Conservation (phyloP, 805 yeast genomes). For the Yueomyces sp. region DNA sequence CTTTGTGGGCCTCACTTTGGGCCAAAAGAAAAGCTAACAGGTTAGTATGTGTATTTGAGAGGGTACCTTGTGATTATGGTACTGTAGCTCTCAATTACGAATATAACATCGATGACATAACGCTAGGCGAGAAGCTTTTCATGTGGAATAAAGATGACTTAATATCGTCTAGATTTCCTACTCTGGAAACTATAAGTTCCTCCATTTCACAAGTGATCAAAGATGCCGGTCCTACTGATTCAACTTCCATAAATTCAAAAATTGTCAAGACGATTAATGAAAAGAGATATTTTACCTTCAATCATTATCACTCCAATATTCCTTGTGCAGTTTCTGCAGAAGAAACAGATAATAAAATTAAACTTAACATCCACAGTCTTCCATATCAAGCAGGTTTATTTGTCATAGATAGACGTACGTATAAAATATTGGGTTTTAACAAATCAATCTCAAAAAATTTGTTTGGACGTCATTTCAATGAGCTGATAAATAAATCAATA, state of each 20-base stretch:
- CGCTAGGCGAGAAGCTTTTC: background rate
- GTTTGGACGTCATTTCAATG: conserved; percentile 43
- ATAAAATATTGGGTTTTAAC: conserved; percentile 49
- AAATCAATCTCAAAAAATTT: conserved; percentile 57
- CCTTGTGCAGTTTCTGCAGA: conserved; percentile 58
- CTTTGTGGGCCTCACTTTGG: conserved; percentile 81
- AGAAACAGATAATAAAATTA: conserved; percentile 30
- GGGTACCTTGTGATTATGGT: conserved; percentile 53
- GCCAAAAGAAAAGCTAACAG: conserved; percentile 59
- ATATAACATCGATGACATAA: conserved; percentile 6
- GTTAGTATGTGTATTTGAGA: conserved; percentile 73
- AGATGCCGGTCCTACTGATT: conserved; percentile 14
- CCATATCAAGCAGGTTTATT: conserved; percentile 76
- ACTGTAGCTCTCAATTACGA: conserved; percentile 33
- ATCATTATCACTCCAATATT: conserved; percentile 27
- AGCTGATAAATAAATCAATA: conserved; percentile 31
- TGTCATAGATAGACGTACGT: conserved; percentile 36
- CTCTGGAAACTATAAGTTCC: conserved; percentile 13
- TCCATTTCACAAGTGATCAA: conserved; percentile 17
- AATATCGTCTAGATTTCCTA: conserved; percentile 3
- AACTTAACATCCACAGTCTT: conserved; percentile 49
- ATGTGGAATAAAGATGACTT: conserved; percentile 4
- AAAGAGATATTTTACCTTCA: conserved; percentile 45
- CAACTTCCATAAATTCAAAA: background rate
- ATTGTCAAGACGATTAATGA: conserved; percentile 31